Evolutionary conservation across 2,329 filamentous ascomycete genomes (phyloP).

Genomic region (Beauveria bassiana): DNA sequence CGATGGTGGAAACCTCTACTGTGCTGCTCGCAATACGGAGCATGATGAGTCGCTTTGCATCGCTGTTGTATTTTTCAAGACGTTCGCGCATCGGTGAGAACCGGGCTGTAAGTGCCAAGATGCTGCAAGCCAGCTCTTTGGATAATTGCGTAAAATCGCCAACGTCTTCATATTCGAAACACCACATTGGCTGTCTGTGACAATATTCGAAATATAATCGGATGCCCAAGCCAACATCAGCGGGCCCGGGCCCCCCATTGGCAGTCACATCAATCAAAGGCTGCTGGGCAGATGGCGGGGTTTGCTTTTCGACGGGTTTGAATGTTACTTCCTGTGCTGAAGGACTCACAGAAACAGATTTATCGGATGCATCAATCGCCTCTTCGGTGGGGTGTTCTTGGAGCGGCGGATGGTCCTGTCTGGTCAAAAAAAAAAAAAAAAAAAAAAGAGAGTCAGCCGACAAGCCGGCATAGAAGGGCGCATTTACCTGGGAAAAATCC

Average conservation of each 20-base stretch:
- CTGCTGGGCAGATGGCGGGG: conserved; percentile 14
- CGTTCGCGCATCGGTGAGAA: conserved; percentile 29
- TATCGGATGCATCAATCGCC: conserved; percentile 23
- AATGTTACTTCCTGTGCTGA: conserved; percentile 17
- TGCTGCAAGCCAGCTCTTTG: conserved; percentile 34
- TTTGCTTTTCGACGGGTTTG: conserved; percentile 4
- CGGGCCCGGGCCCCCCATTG: conserved; percentile 22
- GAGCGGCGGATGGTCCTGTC: conserved; percentile 11
- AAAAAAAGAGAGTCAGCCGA: background rate
- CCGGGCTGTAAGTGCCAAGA: conserved; percentile 31
- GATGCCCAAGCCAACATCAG: conserved; percentile 29
- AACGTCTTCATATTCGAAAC: conserved; percentile 35
- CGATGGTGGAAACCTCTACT: conserved; percentile 40
- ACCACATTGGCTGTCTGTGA: conserved; percentile 37
- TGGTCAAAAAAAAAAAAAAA: too few species aligned
- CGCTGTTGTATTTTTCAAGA: conserved; percentile 27
- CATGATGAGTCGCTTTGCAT: conserved; percentile 37
- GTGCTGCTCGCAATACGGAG: conserved; percentile 42
- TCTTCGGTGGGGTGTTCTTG: conserved; percentile 26
- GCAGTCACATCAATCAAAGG: background rate
- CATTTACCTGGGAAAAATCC: background rate
- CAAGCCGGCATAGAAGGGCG: too few species aligned
- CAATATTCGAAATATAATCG: conserved; percentile 35
- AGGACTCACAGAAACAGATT: conserved; percentile 26
- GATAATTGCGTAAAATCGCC: conserved; percentile 26